These are phyloP conservation scores for Cercospora citrullina DNA, from an alignment of 2,329 filamentous ascomycete genomes.

Conservation along the genomic window DNA sequence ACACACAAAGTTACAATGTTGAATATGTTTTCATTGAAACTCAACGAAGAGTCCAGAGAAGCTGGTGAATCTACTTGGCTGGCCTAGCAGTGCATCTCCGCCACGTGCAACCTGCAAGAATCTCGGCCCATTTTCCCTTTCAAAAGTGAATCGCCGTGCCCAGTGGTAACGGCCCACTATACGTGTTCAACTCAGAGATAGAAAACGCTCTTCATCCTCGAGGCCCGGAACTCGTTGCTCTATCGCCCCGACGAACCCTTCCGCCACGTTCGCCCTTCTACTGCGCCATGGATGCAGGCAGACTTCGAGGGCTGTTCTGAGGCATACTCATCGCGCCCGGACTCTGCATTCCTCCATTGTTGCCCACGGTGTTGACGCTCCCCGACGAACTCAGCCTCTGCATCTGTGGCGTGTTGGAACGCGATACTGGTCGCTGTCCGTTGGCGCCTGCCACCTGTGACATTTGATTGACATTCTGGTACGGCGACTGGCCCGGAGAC, in stretches of 20 bases:
- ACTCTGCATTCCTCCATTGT: conserved; percentile 34
- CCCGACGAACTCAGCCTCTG: conserved; percentile 36
- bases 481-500: conserved; percentile 26
- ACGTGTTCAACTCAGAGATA: not conserved
- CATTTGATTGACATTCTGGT: conserved; percentile 28
- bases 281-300: conserved; percentile 36
- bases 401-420: conserved; percentile 38
- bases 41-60: not conserved
- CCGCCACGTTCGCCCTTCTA: conserved; percentile 5
- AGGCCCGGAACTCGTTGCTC: not conserved
- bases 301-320: conserved; percentile 37
- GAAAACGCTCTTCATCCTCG: not conserved
- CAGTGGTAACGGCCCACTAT: not conserved
- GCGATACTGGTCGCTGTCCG: conserved; percentile 29
- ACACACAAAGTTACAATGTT: not conserved
- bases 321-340: conserved; percentile 28
- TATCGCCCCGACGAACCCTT: not conserved
- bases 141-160: not conserved
- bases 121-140: not conserved
- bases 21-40: not conserved
- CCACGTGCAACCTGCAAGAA: not conserved
- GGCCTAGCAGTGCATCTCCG: not conserved
- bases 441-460: conserved; percentile 20
- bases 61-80: not conserved
- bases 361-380: conserved; percentile 28